Percentiles rank a stretch among this genome's conserved stretches.
These are phyloP conservation scores for Seiridium cupressi DNA, from an alignment of 2,329 filamentous ascomycete genomes.

Conservation along the genomic window DNA sequence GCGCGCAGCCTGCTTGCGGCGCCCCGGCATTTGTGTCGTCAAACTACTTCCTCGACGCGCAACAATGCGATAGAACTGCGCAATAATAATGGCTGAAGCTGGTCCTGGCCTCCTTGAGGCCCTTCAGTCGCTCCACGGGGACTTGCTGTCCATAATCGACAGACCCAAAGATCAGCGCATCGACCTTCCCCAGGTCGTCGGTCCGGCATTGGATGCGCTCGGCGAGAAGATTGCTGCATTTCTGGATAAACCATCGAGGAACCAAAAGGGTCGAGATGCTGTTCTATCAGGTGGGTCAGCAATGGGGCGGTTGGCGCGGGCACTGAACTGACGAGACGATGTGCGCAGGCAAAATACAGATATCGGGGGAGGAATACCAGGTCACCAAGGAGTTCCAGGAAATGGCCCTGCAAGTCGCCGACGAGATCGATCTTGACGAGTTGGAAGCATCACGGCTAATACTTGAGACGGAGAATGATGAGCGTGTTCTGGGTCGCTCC, in stretches of 20 bases:
- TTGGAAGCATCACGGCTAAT: constrained; percentile 77
- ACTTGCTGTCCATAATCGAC: constrained; percentile 75
- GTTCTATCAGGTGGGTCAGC: constrained; percentile 62
- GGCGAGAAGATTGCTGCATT: constrained; percentile 67
- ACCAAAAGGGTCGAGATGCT: constrained; percentile 69
- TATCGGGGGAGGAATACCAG: constrained; percentile 71
- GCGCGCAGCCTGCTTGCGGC: not conserved
- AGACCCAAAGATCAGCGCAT: constrained; percentile 60
- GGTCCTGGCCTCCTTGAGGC: constrained; percentile 71
- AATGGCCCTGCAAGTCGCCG: constrained; percentile 75
- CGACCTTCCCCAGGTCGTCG: constrained; percentile 56
- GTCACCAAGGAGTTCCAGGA: constrained; percentile 89
- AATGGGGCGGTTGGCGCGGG: not conserved
- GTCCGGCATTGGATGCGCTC: constrained; percentile 56
- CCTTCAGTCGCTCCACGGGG: constrained; percentile 81
- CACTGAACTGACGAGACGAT: not conserved
- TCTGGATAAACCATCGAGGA: constrained; percentile 73
- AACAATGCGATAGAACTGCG: constrained; percentile 44
- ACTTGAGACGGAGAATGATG: constrained; percentile 69
- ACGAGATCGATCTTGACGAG: constrained; percentile 89
- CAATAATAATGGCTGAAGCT: constrained; percentile 66
- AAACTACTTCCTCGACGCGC: constrained; percentile 8
- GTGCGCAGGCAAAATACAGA: constrained; percentile 66
- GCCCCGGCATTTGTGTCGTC: not conserved
- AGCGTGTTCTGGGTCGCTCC: constrained; percentile 66